Evolutionary conservation across 176 grass and related monocot genomes (phyloP), one percentile per base, ranked within the genome.

Genomic region (Saccharum officinarum): DNA sequence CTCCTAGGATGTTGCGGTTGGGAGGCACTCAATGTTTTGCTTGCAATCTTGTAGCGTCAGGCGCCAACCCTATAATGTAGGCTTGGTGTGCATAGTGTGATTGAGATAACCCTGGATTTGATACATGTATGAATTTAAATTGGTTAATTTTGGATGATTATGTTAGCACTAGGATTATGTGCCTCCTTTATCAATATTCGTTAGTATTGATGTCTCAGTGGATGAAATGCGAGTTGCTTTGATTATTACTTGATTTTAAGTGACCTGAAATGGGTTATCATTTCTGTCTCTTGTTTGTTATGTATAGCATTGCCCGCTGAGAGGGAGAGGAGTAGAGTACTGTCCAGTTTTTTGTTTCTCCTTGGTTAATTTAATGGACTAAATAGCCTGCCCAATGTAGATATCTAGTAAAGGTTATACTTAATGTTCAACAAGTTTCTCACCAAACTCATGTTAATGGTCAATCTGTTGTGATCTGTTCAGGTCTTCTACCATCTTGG

Each of bases 401-500:
- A 86, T 80, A 44, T 65, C 7, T 26, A 7, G 59, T 30, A 86
- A 8, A 80, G 60, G 39, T 72, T 80, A 26, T 71, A 74, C 36
- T 77, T 77, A 47, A 67, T 45, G 20, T 86, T 1, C 26, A 86
- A 67, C 5, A 86, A 22, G 34, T 23, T 36, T 78, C n/a, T 78
- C 55, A 22, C 10, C 22, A 79, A 59, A 67, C n/a, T 79, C 20
- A 39, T 83, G 73, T 38, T 67, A 66, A 75, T 31, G 79, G 28
- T 84, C 65, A 65, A 62, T 22, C 30, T 63, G 40, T 66, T 86
- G 72, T 59, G 47, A 36, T 36, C 23, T 90, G 40, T 80, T 25
- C 81, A 98, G 96, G 93, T 98, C 91, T 57, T 55, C 66, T 68
- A 91, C 91, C 67, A 76, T 95, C 20, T 87, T 95, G 87, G 89